phyloP scores from a whole-genome alignment of 2,329 filamentous ascomycete species.

The Canariomyces notabilis region DNA sequence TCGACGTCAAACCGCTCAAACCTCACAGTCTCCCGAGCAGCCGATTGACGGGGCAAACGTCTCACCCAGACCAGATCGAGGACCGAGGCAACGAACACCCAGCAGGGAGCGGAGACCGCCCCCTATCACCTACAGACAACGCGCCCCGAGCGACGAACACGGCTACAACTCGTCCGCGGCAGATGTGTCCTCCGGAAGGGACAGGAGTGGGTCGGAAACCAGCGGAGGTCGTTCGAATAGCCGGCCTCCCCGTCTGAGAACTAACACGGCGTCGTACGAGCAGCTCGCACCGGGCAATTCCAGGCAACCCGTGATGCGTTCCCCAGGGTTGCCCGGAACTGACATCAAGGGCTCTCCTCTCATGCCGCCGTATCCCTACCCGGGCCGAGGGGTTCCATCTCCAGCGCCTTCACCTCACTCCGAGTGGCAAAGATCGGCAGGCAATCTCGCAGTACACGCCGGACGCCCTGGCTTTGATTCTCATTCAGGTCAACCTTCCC shows the following conservation, averaged over 20 bases:
- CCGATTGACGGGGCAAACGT: conserved; percentile 13
- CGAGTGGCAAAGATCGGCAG: conserved; percentile 28
- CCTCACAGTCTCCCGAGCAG: conserved; percentile 18
- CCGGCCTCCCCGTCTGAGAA: conserved; percentile 37
- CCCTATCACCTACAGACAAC: conserved; percentile 41
- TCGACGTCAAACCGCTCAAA: conserved; percentile 32
- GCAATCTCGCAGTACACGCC: conserved; percentile 33
- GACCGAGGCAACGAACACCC: conserved; percentile 31
- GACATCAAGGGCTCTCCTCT: conserved; percentile 45
- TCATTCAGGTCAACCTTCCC: conserved; percentile 38
- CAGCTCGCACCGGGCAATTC: conserved; percentile 28
- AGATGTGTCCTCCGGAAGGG: conserved; percentile 38
- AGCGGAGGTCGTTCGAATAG: conserved; percentile 40
- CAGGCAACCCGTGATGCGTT: conserved; percentile 35
- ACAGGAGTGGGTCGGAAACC: conserved; percentile 52
- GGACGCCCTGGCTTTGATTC: conserved; percentile 31
- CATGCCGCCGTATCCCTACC: conserved; percentile 41
- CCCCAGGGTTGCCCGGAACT: conserved; percentile 44
- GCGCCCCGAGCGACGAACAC: conserved; percentile 41
- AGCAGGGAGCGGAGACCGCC: conserved; percentile 43
- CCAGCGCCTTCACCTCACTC: conserved; percentile 23
- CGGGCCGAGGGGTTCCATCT: conserved; percentile 25
- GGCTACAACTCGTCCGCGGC: conserved; percentile 28
- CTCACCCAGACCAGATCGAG: conserved; percentile 13
- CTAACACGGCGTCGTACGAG: conserved; percentile 32